Conservation (phyloP, 2,329 filamentous ascomycete genomes). For the Arthroderma sp. region DNA sequence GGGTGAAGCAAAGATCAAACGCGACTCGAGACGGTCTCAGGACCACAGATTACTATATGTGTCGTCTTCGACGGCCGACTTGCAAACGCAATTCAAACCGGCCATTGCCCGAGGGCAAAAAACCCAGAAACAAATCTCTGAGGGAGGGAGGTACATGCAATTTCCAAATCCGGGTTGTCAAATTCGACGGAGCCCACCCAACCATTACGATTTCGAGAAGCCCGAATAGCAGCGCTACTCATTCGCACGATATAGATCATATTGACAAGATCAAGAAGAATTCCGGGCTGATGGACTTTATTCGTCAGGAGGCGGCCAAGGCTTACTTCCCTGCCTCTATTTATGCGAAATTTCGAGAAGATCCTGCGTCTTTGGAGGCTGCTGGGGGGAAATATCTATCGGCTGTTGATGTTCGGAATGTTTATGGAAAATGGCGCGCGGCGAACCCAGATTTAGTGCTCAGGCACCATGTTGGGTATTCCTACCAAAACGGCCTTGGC, state of each 20-base stretch:
- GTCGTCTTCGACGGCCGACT: constrained; percentile 29
- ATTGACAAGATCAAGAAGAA: constrained; percentile 37
- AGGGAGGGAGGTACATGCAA: constrained; percentile 35
- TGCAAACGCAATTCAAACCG: constrained; percentile 27
- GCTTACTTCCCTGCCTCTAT: constrained; percentile 37
- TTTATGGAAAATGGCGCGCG: constrained; percentile 36
- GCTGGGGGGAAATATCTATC: constrained; percentile 35
- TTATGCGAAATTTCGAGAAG: constrained; percentile 35
- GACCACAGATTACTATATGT: constrained; percentile 36
- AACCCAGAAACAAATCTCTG: constrained; percentile 30
- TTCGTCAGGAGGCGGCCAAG: constrained; percentile 31
- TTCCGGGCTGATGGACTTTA: constrained; percentile 35
- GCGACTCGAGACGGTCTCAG: constrained; percentile 29
- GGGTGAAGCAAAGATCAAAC: constrained; percentile 34
- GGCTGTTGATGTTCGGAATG: constrained; percentile 36
- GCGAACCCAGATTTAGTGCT: constrained; percentile 31
- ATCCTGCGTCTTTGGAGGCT: constrained; percentile 30
- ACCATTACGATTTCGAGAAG: constrained; percentile 32
- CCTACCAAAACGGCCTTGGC: constrained; percentile 31
- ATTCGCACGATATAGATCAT: constrained; percentile 35
- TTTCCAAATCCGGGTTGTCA: constrained; percentile 36
- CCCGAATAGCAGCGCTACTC: constrained; percentile 26
- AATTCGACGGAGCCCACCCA: constrained; percentile 30
- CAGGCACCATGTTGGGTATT: constrained; percentile 33
- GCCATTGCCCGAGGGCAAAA: constrained; percentile 33